A percentile compares a stretch with the other conserved stretches of the same genome.
Conservation (phyloP, 495 filamentous ascomycete genomes). For the Clavariopsis aquatica region DNA sequence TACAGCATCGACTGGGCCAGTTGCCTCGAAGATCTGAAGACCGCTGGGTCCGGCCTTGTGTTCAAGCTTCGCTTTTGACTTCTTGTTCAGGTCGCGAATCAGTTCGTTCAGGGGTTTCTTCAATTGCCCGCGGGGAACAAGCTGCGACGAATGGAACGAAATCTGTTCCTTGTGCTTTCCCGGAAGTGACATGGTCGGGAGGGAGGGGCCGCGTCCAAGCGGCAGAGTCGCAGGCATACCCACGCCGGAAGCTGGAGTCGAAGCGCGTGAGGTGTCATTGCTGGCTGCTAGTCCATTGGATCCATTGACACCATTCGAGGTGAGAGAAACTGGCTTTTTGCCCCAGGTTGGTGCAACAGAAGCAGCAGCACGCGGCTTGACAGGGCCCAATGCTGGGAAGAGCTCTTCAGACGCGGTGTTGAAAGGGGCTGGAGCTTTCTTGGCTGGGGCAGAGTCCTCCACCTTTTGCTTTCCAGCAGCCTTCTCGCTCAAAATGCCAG, state of each 20-base stretch:
- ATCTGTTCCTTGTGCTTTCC: slow-evolving; percentile 77
- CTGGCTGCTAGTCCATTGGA: slow-evolving; percentile 48
- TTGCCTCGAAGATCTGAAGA: slow-evolving; percentile 74
- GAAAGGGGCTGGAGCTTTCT: slow-evolving; percentile 48
- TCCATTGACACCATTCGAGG: slow-evolving; percentile 65
- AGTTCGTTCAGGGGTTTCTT: slow-evolving; percentile 82
- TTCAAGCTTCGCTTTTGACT: slow-evolving; percentile 81
- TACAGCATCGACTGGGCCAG: slow-evolving; percentile 73
- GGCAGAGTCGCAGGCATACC: slow-evolving; percentile 55
- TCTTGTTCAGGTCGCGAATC: slow-evolving; percentile 81
- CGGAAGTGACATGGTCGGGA: slow-evolving; percentile 67
- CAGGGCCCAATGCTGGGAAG: slow-evolving; percentile 81
- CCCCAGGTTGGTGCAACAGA: slow-evolving; percentile 67
- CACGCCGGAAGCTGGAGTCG: slow-evolving; percentile 59
- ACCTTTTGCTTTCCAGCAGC: slow-evolving; percentile 64
- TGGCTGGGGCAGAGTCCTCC: slow-evolving; percentile 41
- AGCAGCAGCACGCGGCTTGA: slow-evolving; percentile 62
- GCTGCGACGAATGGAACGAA: slow-evolving; percentile 67
- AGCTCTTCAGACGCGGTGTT: slow-evolving; percentile 85
- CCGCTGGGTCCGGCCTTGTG: slow-evolving; percentile 64
- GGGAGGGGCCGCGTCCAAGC: slow-evolving; percentile 45
- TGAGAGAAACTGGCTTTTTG: slow-evolving; percentile 55
- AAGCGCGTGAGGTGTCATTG: slow-evolving; percentile 53
- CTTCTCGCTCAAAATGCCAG: slow-evolving; percentile 54
- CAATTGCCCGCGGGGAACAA: slow-evolving; percentile 70